Conservation (phyloP, 2,329 filamentous ascomycete species). For the Lomentospora prolificans region DNA sequence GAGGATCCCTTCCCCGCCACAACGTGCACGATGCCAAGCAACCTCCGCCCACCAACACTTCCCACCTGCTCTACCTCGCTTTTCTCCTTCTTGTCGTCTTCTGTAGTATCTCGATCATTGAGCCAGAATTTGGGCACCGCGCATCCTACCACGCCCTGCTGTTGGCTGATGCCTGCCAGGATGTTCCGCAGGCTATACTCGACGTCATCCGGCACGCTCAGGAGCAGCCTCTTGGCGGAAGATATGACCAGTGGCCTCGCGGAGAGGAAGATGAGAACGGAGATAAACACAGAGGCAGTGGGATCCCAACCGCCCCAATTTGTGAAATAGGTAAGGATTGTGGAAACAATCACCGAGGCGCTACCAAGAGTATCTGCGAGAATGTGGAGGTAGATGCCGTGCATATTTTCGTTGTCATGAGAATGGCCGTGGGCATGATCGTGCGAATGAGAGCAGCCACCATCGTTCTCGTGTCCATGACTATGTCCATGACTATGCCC, state of each 20-base stretch:
- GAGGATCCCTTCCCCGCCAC: conserved; percentile 63
- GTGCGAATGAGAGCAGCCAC: conserved; percentile 26
- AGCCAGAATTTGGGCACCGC: conserved; percentile 87
- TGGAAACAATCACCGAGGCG: conserved; percentile 88
- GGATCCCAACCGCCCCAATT: conserved; percentile 95
- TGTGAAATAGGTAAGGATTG: conserved; percentile 73
- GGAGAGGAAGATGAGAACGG: conserved; percentile 84
- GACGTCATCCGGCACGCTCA: conserved; percentile 73
- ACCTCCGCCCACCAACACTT: conserved; percentile 32
- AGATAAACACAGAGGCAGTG: conserved; percentile 86
- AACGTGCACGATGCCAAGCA: conserved; percentile 81
- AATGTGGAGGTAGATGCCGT: conserved; percentile 93
- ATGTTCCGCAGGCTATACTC: conserved; percentile 86
- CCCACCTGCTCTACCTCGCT: conserved; percentile 19
- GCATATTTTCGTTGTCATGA: conserved; percentile 93
- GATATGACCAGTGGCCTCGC: conserved; percentile 80
- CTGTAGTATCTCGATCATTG: conserved; percentile 51
- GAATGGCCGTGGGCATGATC: conserved; percentile 27
- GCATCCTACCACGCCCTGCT: conserved; percentile 80
- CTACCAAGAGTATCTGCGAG: conserved; percentile 91
- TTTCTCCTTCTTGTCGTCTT: conserved; percentile 18
- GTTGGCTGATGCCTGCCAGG: conserved; percentile 68
- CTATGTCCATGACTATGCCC: conserved; percentile 23
- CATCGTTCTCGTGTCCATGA: not conserved
- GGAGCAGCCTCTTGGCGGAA: conserved; percentile 70